Evolutionary conservation across 306 rosid species (phyloP), one percentile per base, ranked within the genome.

Genomic region (Cicer judaicum): DNA sequence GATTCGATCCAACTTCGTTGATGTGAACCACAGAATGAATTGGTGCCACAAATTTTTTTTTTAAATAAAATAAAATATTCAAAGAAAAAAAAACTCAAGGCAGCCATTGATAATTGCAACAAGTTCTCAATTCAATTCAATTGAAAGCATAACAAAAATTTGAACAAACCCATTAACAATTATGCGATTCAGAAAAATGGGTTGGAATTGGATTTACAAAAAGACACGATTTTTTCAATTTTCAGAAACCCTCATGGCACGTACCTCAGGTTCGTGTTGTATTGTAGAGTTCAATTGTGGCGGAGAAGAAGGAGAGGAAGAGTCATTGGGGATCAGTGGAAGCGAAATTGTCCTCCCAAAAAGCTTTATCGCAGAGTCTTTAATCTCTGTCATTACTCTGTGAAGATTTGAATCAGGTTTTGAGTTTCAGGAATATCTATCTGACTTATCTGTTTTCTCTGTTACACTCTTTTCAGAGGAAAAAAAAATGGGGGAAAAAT

Each of bases 311-410:
- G 47, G 34, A 19, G 64, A 10, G 1, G 79, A 40, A 64, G 64
- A 54, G 74, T 40, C 10, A 14, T 74, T 50, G 10, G 44, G 78
- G 65, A 39, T 80, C 12, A 19, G 72, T 70, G 86, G 89, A 75
- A 91, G 62, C 0, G 88, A 63, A 83, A 93, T 89, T 64, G 92
- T 93, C 83, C 84, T 83, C 10, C 98, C 98, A 70, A 93, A 91
- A 2, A 91, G 88, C 91, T 89, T 93, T 61, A 91, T 85, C 12
- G 81, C 79, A 18, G 84, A 77, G 76, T 88, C 89, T 77, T 81
- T 87, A 42, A 82, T 15, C 86, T 84, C 86, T 50, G 87, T 78
- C 98, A 93, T 93, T 91, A 49, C 77, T 16, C 53, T 64, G 29
- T 41, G 65, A 46, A 41, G 4, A 54, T 54, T 14, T 44, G 39